phyloP scores from a whole-genome alignment of 2,329 filamentous ascomycete species.

The Phaeosphaeriaceae sp. region DNA sequence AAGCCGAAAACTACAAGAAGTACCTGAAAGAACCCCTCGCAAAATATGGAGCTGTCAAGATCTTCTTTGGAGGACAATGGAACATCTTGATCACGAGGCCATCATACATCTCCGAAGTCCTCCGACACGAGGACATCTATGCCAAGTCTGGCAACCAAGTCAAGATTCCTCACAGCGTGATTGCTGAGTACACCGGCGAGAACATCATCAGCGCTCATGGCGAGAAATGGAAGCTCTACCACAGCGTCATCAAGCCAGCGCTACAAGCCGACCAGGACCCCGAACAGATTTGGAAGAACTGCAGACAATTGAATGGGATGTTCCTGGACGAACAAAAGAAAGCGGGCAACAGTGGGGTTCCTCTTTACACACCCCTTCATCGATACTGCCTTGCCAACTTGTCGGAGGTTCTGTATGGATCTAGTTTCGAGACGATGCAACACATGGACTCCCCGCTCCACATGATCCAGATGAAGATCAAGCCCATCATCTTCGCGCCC shows the following conservation, averaged over 20 bases:
- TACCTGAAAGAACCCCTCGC: conserved; percentile 51
- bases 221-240: conserved; percentile 41
- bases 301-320: conserved; percentile 30
- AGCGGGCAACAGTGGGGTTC: conserved; percentile 23
- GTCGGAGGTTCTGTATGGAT: conserved; percentile 40
- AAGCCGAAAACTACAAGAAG: conserved; percentile 49
- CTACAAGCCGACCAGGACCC: conserved; percentile 36
- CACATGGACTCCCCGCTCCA: conserved; percentile 26
- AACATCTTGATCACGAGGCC: conserved; percentile 57
- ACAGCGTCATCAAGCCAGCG: conserved; percentile 38
- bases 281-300: conserved; percentile 30
- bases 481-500: conserved; percentile 35
- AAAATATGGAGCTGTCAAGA: conserved; percentile 55
- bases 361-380: conserved; percentile 45
- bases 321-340: conserved; percentile 38
- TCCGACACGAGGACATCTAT: conserved; percentile 40
- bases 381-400: conserved; percentile 49
- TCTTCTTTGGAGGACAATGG: conserved; percentile 60
- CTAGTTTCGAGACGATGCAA: conserved; percentile 34
- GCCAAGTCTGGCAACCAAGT: conserved; percentile 42
- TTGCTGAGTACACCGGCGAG: conserved; percentile 41
- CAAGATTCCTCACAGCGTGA: conserved; percentile 41
- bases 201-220: conserved; percentile 45
- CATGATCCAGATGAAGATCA: conserved; percentile 31
- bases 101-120: conserved; percentile 51